Evolutionary conservation across 164 flowering plant genomes (phyloP).

Genomic region (Buxus sempervirens): DNA sequence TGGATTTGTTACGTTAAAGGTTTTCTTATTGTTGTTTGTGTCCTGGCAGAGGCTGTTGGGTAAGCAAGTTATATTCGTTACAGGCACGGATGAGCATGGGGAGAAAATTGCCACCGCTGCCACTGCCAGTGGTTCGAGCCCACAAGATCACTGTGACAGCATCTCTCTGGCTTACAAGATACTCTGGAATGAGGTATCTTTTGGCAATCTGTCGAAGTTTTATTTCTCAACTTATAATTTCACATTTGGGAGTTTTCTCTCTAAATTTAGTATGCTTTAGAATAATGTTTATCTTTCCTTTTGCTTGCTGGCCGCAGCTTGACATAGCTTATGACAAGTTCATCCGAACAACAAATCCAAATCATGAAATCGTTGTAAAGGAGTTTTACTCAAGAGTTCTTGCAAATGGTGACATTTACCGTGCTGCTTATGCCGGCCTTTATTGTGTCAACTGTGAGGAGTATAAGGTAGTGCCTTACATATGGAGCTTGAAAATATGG

Average conservation of each 20-base stretch:
- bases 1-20: background rate
- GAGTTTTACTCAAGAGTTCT: constrained; percentile 84
- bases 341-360: constrained; percentile 86
- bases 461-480: constrained; percentile 61
- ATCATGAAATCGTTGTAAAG: constrained; percentile 84
- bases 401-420: constrained; percentile 85
- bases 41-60: constrained; percentile 68
- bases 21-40: background rate
- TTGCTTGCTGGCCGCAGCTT: constrained; percentile 44
- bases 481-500: background rate
- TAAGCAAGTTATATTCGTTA: constrained; percentile 80
- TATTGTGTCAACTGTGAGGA: constrained; percentile 98
- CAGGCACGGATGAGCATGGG: constrained; percentile 98
- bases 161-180: constrained; percentile 73
- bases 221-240: background rate
- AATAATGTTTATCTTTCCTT: background rate
- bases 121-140: constrained; percentile 60
- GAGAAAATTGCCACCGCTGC: constrained; percentile 96
- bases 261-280: constrained; percentile 1
- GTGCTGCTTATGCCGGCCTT: constrained; percentile 91
- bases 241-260: background rate
- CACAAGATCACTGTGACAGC: constrained; percentile 72
- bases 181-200: constrained; percentile 79
- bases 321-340: constrained; percentile 88
- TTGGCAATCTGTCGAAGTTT: background rate